Percentiles rank a stretch among this genome's conserved stretches.
Conservation (phyloP, 208 protist genomes). For the Sergeia podlipaevii region DNA sequence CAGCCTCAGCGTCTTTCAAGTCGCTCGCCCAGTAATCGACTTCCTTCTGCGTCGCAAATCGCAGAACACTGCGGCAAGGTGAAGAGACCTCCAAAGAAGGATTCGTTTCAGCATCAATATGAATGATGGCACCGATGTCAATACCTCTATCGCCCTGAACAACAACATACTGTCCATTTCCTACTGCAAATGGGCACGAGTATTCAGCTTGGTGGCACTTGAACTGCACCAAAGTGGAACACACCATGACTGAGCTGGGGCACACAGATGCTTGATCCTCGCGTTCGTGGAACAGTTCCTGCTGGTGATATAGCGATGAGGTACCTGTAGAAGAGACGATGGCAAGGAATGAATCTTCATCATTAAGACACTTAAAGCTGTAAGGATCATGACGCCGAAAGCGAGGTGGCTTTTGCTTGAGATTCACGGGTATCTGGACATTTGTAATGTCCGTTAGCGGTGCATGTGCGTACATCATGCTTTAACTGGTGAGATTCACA, state of each 20-base stretch:
- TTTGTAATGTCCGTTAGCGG: conserved; percentile 78
- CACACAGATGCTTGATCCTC: conserved; percentile 31
- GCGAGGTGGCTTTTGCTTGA: background rate
- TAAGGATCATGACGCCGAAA: conserved; percentile 67
- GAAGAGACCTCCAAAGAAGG: conserved; percentile 61
- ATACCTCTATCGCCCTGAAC: conserved; percentile 88
- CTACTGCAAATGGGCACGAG: conserved; percentile 44
- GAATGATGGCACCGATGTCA: conserved; percentile 85
- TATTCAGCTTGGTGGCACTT: conserved; percentile 86
- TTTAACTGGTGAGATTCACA: conserved; percentile 10
- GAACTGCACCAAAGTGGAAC: conserved; percentile 76
- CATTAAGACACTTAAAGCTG: conserved; percentile 58
- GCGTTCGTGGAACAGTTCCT: conserved; percentile 38
- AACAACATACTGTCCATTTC: conserved; percentile 81
- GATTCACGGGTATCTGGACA: conserved; percentile 22
- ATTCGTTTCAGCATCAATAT: conserved; percentile 46
- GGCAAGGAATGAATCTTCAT: conserved; percentile 11
- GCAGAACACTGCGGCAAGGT: conserved; percentile 49
- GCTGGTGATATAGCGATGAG: conserved; percentile 4
- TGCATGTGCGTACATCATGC: conserved; percentile 19
- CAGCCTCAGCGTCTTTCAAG: conserved; percentile 74
- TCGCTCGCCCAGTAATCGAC: conserved; percentile 87
- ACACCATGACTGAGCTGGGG: conserved; percentile 20
- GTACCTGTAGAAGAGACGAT: conserved; percentile 6
- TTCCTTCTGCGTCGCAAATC: conserved; percentile 75